Evolutionary conservation across 2,329 filamentous ascomycete species (phyloP).

Genomic region (Phialemoniopsis sp.): DNA sequence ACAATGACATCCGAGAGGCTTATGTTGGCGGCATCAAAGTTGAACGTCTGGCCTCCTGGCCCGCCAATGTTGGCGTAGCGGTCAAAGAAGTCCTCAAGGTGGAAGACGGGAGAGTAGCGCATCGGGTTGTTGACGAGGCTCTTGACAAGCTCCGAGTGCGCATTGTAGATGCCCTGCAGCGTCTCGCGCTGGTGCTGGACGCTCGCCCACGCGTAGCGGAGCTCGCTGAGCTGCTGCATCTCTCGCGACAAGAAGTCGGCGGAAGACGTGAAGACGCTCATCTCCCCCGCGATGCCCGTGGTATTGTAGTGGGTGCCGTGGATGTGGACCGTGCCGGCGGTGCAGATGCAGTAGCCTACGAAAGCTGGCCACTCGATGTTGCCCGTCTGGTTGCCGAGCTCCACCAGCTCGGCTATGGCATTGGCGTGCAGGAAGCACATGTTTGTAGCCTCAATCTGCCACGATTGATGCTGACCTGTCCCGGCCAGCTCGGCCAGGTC

Average conservation of each 20-base stretch:
- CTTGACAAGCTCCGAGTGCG: slow-evolving; percentile 78
- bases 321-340: slow-evolving; percentile 82
- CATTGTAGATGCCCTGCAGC: slow-evolving; percentile 70
- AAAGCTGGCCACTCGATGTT: slow-evolving; percentile 83
- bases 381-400: slow-evolving; percentile 69
- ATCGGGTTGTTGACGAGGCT: slow-evolving; percentile 63
- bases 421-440: slow-evolving; percentile 84
- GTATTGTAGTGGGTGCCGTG: slow-evolving; percentile 78
- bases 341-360: slow-evolving; percentile 82
- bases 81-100: slow-evolving; percentile 85
- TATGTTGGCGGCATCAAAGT: slow-evolving; percentile 71
- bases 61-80: slow-evolving; percentile 61
- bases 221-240: slow-evolving; percentile 74
- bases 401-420: slow-evolving; percentile 77
- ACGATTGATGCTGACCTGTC: slow-evolving; percentile 80
- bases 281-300: slow-evolving; percentile 41
- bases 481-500: slow-evolving; percentile 77
- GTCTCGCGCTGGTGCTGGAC: slow-evolving; percentile 78
- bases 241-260: slow-evolving; percentile 71
- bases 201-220: slow-evolving; percentile 72
- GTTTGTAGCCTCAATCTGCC: slow-evolving; percentile 89
- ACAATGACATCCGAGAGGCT: slow-evolving; percentile 63
- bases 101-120: slow-evolving; percentile 74
- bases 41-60: slow-evolving; percentile 53
- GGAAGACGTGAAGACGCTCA: slow-evolving; percentile 58